These are phyloP conservation scores for Cytospora schulzeri DNA, from an alignment of 2,329 filamentous ascomycete species.

Conservation along the genomic window DNA sequence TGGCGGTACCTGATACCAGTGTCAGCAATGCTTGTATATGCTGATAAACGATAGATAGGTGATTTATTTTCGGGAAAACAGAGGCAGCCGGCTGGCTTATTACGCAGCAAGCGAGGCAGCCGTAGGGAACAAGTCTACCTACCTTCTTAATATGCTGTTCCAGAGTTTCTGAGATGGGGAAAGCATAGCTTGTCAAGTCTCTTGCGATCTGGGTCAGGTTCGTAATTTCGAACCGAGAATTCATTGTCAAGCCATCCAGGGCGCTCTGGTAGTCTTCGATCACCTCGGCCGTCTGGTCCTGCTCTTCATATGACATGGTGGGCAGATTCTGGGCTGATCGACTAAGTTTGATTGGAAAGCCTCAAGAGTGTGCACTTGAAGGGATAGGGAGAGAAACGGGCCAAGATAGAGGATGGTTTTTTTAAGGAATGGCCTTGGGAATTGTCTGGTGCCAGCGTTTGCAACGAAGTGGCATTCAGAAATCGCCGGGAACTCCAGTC, in stretches of 20 bases:
- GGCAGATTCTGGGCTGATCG: constrained; percentile 18
- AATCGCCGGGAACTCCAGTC: constrained; percentile 10
- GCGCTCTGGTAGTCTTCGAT: constrained; percentile 94
- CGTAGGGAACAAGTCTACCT: constrained; percentile 48
- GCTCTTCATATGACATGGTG: constrained; percentile 53
- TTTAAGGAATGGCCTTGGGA: constrained; percentile 1
- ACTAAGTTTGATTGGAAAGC: neutral
- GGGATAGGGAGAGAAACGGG: neutral
- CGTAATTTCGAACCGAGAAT: constrained; percentile 93
- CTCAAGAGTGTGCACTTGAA: constrained; percentile 13
- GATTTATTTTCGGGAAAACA: neutral
- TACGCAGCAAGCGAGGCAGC: constrained; percentile 17
- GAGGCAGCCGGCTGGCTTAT: neutral
- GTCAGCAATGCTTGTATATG: constrained; percentile 30
- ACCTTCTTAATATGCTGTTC: constrained; percentile 95
- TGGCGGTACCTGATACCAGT: constrained; percentile 69
- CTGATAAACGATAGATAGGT: neutral
- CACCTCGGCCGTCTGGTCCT: constrained; percentile 72
- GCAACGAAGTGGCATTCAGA: constrained; percentile 14
- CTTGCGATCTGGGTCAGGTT: constrained; percentile 97
- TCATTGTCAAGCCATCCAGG: constrained; percentile 85
- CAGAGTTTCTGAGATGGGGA: constrained; percentile 86
- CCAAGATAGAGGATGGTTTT: constrained; percentile 4
- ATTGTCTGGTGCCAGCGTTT: constrained; percentile 9
- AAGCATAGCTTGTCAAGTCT: constrained; percentile 94